Conservation (phyloP, 2,329 filamentous ascomycete species). For the Aspergillus fructus region DNA sequence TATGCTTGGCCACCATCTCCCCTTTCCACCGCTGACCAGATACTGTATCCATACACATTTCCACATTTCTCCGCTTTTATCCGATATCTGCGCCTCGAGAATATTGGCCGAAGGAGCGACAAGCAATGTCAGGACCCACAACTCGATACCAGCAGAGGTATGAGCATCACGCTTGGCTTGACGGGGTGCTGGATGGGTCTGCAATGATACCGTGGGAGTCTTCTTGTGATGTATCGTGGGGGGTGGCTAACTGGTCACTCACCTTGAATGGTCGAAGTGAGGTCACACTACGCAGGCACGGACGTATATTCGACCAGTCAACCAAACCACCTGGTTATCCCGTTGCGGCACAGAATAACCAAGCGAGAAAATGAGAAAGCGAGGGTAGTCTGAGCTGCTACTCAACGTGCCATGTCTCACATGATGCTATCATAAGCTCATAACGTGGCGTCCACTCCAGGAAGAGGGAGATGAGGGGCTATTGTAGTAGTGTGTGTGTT, state of each 20-base stretch:
- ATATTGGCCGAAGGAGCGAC: conserved; percentile 3
- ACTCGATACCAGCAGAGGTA: not conserved
- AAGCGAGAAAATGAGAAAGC: not conserved
- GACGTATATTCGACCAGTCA: not conserved
- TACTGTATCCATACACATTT: not conserved
- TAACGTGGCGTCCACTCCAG: not conserved
- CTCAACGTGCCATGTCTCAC: conserved; percentile 6
- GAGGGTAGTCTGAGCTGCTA: not conserved
- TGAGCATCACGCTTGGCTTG: not conserved
- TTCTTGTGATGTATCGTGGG: not conserved
- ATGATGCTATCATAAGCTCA: conserved; percentile 19
- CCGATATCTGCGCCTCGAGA: not conserved
- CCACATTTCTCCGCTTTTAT: too few relatives aligned
- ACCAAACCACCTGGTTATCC: not conserved
- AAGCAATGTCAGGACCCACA: not conserved
- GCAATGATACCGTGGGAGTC: not conserved
- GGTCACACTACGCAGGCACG: not conserved
- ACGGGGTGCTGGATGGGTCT: not conserved
- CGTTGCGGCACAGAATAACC: not conserved
- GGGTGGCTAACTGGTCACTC: not conserved
- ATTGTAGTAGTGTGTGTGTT: not conserved
- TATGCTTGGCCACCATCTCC: not conserved
- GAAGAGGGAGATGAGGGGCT: not conserved
- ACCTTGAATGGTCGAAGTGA: not conserved
- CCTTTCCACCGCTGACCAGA: not conserved